phyloP scores from a whole-genome alignment of 768 basidiomycete genomes.

The Termitomyces sp. region DNA sequence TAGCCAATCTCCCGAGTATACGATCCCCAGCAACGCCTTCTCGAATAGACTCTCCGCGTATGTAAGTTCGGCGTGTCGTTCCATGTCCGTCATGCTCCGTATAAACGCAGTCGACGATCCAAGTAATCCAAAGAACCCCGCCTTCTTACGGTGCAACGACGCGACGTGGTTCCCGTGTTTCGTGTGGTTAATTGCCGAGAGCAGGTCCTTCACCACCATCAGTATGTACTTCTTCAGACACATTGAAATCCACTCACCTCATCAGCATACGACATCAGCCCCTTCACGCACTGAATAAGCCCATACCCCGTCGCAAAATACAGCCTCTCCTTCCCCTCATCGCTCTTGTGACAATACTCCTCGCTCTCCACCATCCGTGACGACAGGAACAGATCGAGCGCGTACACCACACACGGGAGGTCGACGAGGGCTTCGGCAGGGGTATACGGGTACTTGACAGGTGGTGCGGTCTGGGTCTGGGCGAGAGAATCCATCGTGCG shows the following conservation, averaged over 20 bases:
- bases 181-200: slow-evolving; percentile 71
- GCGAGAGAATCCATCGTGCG: too few species aligned
- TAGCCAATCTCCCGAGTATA: slow-evolving; percentile 91
- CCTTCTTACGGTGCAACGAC: slow-evolving; percentile 69
- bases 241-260: slow-evolving; percentile 62
- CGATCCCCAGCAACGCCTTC: slow-evolving; percentile 78
- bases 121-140: slow-evolving; percentile 66
- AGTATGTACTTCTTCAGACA: too few species aligned
- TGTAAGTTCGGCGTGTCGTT: slow-evolving; percentile 90
- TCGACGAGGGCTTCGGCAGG: slow-evolving; percentile 47
- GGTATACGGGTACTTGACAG: neutral
- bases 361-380: slow-evolving; percentile 88
- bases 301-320: slow-evolving; percentile 87
- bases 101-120: slow-evolving; percentile 56
- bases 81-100: slow-evolving; percentile 72
- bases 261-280: slow-evolving; percentile 90
- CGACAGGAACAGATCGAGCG: slow-evolving; percentile 73
- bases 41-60: slow-evolving; percentile 82
- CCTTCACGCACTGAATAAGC: slow-evolving; percentile 88
- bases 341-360: slow-evolving; percentile 61
- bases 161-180: slow-evolving; percentile 75
- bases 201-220: too few species aligned
- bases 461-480: neutral
- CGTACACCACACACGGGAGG: slow-evolving; percentile 58
- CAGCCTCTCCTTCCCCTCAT: slow-evolving; percentile 64